A percentile compares a stretch with the other conserved stretches of the same genome.
These are phyloP conservation scores for Podaxis rugospora DNA, from an alignment of 768 basidiomycete species.

Conservation along the genomic window DNA sequence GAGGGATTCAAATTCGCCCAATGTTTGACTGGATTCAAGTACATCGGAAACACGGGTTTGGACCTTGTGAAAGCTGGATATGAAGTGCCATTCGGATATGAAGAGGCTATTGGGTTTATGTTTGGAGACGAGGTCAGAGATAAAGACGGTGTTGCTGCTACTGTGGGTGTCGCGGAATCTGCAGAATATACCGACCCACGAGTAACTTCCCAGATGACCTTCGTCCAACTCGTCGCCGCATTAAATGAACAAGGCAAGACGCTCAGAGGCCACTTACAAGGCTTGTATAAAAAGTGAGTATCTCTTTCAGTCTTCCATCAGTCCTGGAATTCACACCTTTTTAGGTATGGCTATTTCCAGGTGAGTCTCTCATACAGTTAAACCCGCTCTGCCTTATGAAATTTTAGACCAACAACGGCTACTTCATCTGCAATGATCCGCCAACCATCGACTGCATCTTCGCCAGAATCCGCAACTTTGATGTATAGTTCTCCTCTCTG, in stretches of 20 bases:
- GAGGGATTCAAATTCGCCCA: slow-evolving; percentile 86
- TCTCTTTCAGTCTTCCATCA: not conserved
- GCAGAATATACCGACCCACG: not conserved
- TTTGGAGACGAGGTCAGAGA: slow-evolving; percentile 75
- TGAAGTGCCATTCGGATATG: slow-evolving; percentile 79
- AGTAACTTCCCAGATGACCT: slow-evolving; percentile 43
- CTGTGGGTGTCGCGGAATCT: slow-evolving; percentile 35
- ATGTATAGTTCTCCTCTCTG: slow-evolving; percentile 24
- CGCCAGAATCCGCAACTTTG: slow-evolving; percentile 53
- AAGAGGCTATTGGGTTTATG: slow-evolving; percentile 93
- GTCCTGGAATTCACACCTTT: not conserved
- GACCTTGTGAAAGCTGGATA: slow-evolving; percentile 61
- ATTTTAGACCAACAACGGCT: slow-evolving; percentile 72
- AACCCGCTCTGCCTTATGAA: not conserved
- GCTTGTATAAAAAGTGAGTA: slow-evolving; percentile 53
- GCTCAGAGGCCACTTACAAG: slow-evolving; percentile 53
- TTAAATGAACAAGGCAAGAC: slow-evolving; percentile 50
- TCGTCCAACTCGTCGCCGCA: slow-evolving; percentile 60
- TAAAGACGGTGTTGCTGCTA: slow-evolving; percentile 85
- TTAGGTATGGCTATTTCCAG: slow-evolving; percentile 77
- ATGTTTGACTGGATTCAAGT: slow-evolving; percentile 90
- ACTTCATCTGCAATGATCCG: slow-evolving; percentile 72
- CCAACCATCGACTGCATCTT: slow-evolving; percentile 69
- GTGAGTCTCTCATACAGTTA: slow-evolving; percentile 26
- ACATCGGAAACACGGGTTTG: slow-evolving; percentile 80